A percentile compares a stretch with the other conserved stretches of the same genome.
phyloP scores from a whole-genome alignment of 345 rosid genomes.

The Hirschfeldia incana region DNA sequence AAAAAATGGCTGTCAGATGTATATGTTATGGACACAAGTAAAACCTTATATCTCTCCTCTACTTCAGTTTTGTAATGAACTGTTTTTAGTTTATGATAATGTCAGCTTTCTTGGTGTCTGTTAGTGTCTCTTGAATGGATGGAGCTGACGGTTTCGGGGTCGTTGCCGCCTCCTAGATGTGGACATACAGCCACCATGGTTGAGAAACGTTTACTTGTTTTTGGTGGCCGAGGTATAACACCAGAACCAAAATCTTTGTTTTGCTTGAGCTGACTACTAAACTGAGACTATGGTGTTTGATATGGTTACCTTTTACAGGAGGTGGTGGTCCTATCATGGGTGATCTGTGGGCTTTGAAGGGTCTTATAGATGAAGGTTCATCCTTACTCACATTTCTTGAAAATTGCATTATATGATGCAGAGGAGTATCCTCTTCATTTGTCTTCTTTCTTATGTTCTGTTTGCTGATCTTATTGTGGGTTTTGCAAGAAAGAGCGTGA shows the following conservation, averaged over 20 bases:
- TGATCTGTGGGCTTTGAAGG: conserved; percentile 99
- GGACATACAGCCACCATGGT: conserved; percentile 97
- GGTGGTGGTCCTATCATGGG: conserved; percentile 99
- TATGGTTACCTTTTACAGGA: conserved; percentile 53
- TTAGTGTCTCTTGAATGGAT: conserved; percentile 97
- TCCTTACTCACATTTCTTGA: neutral
- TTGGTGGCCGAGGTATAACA: conserved; percentile 86
- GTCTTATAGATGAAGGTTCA: conserved; percentile 89
- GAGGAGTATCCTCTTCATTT: neutral
- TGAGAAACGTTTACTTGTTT: conserved; percentile 90
- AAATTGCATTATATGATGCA: conserved; percentile 2
- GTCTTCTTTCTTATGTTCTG: conserved; percentile 14
- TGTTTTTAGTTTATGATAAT: conserved; percentile 1
- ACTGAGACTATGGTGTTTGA: conserved; percentile 6
- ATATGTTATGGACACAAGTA: conserved; percentile 99
- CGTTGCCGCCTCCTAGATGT: conserved; percentile 93
- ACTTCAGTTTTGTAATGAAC: conserved; percentile 3
- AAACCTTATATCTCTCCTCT: conserved; percentile 14
- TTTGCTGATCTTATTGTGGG: conserved; percentile 28
- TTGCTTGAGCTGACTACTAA: neutral
- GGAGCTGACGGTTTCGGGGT: conserved; percentile 79
- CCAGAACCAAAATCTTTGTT: neutral
- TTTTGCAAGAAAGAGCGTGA: conserved; percentile 95
- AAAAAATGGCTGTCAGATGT: conserved; percentile 97
- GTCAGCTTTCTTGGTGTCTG: conserved; percentile 25